A percentile compares a stretch with the other conserved stretches of the same genome.
Conservation (phyloP, 768 basidiomycete genomes). For the Tricholoma matsutake region DNA sequence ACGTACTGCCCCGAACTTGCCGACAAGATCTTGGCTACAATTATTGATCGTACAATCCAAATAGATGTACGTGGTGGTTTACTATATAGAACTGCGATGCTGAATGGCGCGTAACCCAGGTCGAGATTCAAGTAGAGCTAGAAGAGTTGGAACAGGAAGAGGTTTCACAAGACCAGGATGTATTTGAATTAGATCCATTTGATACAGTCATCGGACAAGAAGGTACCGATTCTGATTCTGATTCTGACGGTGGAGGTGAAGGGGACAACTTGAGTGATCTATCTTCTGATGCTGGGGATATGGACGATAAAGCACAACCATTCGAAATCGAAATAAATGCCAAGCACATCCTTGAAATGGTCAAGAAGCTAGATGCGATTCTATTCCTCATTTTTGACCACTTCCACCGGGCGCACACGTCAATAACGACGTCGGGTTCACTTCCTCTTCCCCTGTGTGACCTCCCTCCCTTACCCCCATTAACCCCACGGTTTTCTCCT, state of each 20-base stretch:
- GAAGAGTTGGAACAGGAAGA: constrained; percentile 84
- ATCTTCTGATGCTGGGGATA: constrained; percentile 65
- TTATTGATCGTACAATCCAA: constrained; percentile 92
- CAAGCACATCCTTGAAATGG: constrained; percentile 79
- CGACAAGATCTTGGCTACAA: constrained; percentile 79
- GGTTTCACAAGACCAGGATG: constrained; percentile 46
- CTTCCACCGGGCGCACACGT: constrained; percentile 52
- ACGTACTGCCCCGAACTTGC: constrained; percentile 86
- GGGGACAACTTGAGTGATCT: constrained; percentile 64
- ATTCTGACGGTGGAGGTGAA: constrained; percentile 49
- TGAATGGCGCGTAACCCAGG: constrained; percentile 41
- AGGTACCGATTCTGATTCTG: constrained; percentile 52
- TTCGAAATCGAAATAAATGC: constrained; percentile 54
- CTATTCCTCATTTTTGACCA: constrained; percentile 83
- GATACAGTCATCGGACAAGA: constrained; percentile 82
- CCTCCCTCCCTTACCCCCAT: constrained; percentile 30
- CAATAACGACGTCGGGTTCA: constrained; percentile 18
- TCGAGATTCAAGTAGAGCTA: constrained; percentile 94
- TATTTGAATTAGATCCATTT: constrained; percentile 84
- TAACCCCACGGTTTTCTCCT: constrained; percentile 25
- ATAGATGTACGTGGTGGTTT: constrained; percentile 74
- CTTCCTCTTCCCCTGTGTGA: constrained; percentile 28
- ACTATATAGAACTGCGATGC: not conserved
- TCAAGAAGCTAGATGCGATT: constrained; percentile 87
- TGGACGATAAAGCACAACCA: constrained; percentile 35